Conservation (phyloP, 2,329 filamentous ascomycete genomes). For the Atkinsonella texensis region DNA sequence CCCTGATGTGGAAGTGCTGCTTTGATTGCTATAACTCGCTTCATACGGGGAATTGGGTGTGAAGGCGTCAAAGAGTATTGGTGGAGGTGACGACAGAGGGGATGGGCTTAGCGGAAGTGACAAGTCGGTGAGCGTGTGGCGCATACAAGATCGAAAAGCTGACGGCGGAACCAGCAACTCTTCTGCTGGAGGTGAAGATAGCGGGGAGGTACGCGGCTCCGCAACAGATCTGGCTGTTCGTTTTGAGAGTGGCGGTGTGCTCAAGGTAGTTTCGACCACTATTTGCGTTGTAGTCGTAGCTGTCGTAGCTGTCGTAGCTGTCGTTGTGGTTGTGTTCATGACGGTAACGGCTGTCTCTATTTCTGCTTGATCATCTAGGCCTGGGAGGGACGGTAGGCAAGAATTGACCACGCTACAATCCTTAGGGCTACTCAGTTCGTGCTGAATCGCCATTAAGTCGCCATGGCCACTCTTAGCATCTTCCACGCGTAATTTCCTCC, state of each 20-base stretch:
- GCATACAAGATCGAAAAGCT: conserved; percentile 12
- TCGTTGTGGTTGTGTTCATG: conserved; percentile 3
- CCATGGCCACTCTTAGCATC: background rate
- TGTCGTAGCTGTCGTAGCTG: background rate
- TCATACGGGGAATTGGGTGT: conserved; percentile 25
- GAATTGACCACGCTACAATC: background rate
- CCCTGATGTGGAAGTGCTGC: conserved; percentile 31
- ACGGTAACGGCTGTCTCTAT: conserved; percentile 6
- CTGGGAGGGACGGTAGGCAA: background rate
- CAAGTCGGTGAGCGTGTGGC: conserved; percentile 12
- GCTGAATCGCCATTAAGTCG: background rate
- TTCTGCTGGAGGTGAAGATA: conserved; percentile 25
- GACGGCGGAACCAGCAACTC: conserved; percentile 17
- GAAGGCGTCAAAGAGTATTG: conserved; percentile 39
- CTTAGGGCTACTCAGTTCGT: background rate
- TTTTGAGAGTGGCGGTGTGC: conserved; percentile 9
- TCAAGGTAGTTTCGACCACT: conserved; percentile 2
- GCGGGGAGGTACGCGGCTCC: conserved; percentile 21
- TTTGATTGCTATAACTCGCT: conserved; percentile 21
- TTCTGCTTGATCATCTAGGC: conserved; percentile 2
- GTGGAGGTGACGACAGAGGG: conserved; percentile 45
- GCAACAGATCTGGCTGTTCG: conserved; percentile 8
- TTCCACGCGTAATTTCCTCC: conserved; percentile 18
- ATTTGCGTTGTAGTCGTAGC: background rate
- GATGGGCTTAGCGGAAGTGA: conserved; percentile 31